phyloP scores from a whole-genome alignment of 768 basidiomycete genomes.

The Leccinum ochraceum region DNA sequence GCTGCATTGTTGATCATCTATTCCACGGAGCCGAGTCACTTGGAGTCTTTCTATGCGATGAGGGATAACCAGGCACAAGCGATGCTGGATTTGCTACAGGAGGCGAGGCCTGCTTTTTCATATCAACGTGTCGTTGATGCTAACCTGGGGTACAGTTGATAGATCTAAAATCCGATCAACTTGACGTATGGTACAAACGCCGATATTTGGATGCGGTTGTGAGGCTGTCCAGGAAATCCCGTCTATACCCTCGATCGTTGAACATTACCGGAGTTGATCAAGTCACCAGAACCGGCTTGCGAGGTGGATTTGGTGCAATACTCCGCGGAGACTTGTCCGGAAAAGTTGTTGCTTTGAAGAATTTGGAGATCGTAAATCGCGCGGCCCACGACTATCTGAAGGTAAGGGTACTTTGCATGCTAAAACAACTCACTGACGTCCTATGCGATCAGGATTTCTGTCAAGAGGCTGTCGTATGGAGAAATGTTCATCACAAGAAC shows the following conservation, averaged over 20 bases:
- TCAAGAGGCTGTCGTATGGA: constrained; percentile 33
- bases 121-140: neutral
- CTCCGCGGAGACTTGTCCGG: constrained; percentile 29
- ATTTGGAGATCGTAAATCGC: constrained; percentile 22
- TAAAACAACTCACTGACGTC: constrained; percentile 2
- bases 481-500: constrained; percentile 30
- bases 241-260: constrained; percentile 30
- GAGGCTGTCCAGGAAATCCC: constrained; percentile 31
- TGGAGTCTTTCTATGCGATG: constrained; percentile 24
- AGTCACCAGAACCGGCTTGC: constrained; percentile 4
- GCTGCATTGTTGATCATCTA: constrained; percentile 26
- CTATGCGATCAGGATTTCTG: constrained; percentile 26
- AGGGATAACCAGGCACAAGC: constrained; percentile 25
- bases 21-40: constrained; percentile 17
- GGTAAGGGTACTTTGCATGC: constrained; percentile 18
- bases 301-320: constrained; percentile 37
- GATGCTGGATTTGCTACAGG: constrained; percentile 30
- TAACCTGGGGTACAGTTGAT: constrained; percentile 23
- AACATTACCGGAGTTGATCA: constrained; percentile 21
- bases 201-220: constrained; percentile 32
- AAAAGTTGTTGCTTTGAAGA: constrained; percentile 34
- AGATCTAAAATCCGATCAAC: constrained; percentile 19
- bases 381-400: constrained; percentile 26
- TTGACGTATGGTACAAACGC: constrained; percentile 30
- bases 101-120: constrained; percentile 5